These are phyloP conservation scores for Bacidia gigantensis DNA, from an alignment of 495 filamentous ascomycete genomes.

Conservation along the genomic window DNA sequence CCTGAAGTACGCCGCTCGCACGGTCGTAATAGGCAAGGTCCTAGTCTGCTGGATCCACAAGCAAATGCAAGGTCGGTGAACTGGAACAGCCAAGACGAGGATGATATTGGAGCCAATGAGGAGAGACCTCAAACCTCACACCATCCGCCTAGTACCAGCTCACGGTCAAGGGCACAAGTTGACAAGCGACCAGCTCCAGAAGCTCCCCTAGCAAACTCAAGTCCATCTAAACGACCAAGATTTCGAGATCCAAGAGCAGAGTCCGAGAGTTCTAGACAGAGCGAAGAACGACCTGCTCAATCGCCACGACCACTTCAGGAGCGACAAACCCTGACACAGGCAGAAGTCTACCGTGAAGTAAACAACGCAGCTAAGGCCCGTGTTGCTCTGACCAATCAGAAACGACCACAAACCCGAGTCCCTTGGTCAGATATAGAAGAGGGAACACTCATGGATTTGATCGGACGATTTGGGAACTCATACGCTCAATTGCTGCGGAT, in stretches of 20 bases:
- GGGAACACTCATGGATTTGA: slow-evolving; percentile 33
- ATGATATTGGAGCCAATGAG: slow-evolving; percentile 11
- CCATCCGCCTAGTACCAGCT: background rate
- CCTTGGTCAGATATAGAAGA: slow-evolving; percentile 37
- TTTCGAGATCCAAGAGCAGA: background rate
- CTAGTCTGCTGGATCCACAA: slow-evolving; percentile 28
- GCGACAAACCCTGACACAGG: slow-evolving; percentile 3
- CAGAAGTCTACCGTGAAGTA: slow-evolving; percentile 3
- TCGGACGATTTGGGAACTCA: slow-evolving; percentile 34
- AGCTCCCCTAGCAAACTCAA: background rate
- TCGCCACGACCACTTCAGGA: slow-evolving; percentile 3
- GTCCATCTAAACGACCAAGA: background rate
- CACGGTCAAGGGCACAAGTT: background rate
- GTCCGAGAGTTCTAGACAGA: background rate
- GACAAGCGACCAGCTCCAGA: background rate
- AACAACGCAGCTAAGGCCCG: slow-evolving; percentile 12
- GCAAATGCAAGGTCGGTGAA: slow-evolving; percentile 19
- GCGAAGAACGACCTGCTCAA: slow-evolving; percentile 11
- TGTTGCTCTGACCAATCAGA: slow-evolving; percentile 2
- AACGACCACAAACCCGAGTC: slow-evolving; percentile 29
- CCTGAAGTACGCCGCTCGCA: background rate
- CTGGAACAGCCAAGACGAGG: slow-evolving; percentile 13
- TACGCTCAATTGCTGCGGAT: slow-evolving; percentile 36
- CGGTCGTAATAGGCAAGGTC: slow-evolving; percentile 2
- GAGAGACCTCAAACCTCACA: slow-evolving; percentile 13